These are phyloP conservation scores for Musa balbisiana DNA, from an alignment of 202 grass and related monocot species.

Conservation along the genomic window DNA sequence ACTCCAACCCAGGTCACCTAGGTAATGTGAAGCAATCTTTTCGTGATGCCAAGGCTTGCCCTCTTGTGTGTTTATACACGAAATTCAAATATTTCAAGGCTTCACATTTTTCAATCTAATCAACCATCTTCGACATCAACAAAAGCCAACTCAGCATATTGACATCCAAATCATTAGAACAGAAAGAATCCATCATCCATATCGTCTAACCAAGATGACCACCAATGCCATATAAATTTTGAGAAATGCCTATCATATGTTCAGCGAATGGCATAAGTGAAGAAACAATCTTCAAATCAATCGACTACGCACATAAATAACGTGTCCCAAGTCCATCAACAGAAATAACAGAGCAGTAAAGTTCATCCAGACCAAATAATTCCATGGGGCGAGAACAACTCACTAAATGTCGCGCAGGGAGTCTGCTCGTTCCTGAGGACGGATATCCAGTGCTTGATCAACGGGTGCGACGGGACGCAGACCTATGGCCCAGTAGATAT, in stretches of 20 bases:
- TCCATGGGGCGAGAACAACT: conserved; percentile 16
- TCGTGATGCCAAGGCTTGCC: no score
- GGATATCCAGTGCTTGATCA: conserved; percentile 96
- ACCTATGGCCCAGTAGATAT: conserved; percentile 29
- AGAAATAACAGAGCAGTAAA: not conserved
- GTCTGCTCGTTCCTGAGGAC: conserved; percentile 94
- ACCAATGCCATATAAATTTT: not conserved
- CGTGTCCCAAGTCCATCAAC: not conserved
- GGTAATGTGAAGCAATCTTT: no score
- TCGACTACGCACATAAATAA: not conserved
- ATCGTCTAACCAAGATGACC: not conserved
- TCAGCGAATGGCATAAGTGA: not conserved
- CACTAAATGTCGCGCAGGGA: conserved; percentile 75
- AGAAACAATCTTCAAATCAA: not conserved
- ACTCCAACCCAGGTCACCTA: no score
- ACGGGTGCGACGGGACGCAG: conserved; percentile 79
- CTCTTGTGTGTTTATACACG: no score
- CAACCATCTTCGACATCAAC: no score
- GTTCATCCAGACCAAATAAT: not conserved
- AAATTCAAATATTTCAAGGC: no score
- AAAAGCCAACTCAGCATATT: no score
- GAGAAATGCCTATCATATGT: not conserved
- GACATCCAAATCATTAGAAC: not conserved
- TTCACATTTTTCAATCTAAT: no score
- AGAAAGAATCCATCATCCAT: not conserved